Evolutionary conservation across 768 basidiomycete genomes (phyloP).

Genomic region (Hirschioporus abietinus): DNA sequence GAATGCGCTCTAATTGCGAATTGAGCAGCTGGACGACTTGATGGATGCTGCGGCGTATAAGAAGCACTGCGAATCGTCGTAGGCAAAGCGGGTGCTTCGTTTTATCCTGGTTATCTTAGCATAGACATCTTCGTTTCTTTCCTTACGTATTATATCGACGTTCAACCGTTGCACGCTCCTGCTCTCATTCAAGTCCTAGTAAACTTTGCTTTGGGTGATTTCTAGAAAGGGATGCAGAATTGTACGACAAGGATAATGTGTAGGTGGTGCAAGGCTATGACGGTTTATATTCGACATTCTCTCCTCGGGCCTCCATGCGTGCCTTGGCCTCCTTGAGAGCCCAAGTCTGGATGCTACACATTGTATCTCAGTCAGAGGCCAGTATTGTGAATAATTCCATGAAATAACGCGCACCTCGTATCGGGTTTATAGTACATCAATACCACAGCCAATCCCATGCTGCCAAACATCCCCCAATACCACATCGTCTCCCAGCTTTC

Average conservation of each 20-base stretch:
- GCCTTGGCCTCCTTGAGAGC: slow-evolving; percentile 85
- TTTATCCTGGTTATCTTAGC: neutral
- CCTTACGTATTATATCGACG: neutral
- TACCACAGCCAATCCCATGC: slow-evolving; percentile 69
- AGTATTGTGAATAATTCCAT: too few species aligned
- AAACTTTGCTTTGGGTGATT: neutral
- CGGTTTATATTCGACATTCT: slow-evolving; percentile 79
- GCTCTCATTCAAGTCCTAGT: neutral
- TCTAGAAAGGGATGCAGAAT: neutral
- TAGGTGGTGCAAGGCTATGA: slow-evolving; percentile 19
- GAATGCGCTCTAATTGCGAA: slow-evolving; percentile 4
- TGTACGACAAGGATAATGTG: neutral
- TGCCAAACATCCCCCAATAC: slow-evolving; percentile 89
- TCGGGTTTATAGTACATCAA: slow-evolving; percentile 91
- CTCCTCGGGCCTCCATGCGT: slow-evolving; percentile 90
- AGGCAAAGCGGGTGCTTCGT: neutral
- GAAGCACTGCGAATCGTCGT: slow-evolving; percentile 42
- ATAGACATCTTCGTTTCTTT: neutral
- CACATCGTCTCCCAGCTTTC: slow-evolving; percentile 91
- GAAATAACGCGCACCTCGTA: slow-evolving; percentile 77
- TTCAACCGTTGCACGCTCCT: neutral
- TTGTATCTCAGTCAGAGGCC: neutral
- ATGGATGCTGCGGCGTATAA: slow-evolving; percentile 76
- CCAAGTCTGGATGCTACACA: slow-evolving; percentile 82
- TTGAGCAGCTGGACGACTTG: slow-evolving; percentile 57